Percentiles rank a stretch among this genome's conserved stretches.
Evolutionary conservation across 2,329 filamentous ascomycete genomes (phyloP).

Genomic region (Aspergillus brunneoviolaceus): DNA sequence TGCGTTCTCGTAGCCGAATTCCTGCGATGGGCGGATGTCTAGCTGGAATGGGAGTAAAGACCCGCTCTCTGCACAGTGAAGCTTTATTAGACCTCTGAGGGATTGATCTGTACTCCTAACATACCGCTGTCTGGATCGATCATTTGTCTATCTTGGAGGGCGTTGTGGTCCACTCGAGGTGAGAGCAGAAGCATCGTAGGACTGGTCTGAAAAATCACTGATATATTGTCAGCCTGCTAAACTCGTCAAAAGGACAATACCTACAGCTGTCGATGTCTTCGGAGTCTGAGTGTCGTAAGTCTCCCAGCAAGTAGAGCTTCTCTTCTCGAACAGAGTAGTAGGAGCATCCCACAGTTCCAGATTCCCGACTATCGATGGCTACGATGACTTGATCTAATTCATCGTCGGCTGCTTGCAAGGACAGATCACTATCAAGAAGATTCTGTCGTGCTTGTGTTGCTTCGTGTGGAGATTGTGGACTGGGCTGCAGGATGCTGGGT

Average conservation of each 20-base stretch:
- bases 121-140: conserved; percentile 40
- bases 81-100: neutral
- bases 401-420: conserved; percentile 40
- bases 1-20: conserved; percentile 69
- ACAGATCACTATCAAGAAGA: conserved; percentile 26
- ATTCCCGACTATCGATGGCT: conserved; percentile 73
- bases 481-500: neutral
- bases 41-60: conserved; percentile 61
- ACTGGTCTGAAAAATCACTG: conserved; percentile 62
- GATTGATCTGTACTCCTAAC: conserved; percentile 16
- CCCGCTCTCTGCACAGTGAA: conserved; percentile 41
- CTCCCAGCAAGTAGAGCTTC: conserved; percentile 72
- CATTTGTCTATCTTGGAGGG: conserved; percentile 41
- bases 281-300: conserved; percentile 67
- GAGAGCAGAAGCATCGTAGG: conserved; percentile 62
- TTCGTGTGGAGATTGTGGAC: conserved; percentile 8
- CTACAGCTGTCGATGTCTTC: conserved; percentile 63
- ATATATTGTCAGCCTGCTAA: conserved; percentile 17
- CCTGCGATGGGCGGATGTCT: conserved; percentile 66
- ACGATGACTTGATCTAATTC: conserved; percentile 72
- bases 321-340: conserved; percentile 74
- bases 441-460: conserved; percentile 11
- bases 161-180: conserved; percentile 53
- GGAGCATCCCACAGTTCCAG: conserved; percentile 73
- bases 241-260: conserved; percentile 21